Evolutionary conservation across 768 basidiomycete genomes (phyloP), one percentile per base, ranked within the genome.

Genomic region (Ramaria sp.): DNA sequence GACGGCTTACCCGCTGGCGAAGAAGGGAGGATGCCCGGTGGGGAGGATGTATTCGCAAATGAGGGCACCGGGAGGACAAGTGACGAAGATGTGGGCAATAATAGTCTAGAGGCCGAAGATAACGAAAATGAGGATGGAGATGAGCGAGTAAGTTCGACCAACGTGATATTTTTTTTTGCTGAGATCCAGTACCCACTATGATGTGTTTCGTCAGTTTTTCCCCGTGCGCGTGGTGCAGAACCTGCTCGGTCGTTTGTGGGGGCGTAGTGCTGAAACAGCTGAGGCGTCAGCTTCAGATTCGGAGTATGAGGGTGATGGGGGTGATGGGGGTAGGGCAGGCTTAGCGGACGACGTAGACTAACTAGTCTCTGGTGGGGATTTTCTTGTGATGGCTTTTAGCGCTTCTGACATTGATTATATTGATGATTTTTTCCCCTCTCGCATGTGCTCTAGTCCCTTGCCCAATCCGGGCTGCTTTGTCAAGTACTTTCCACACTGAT

Each of bases 241-340:
- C 60, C 66, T 86, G 6, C 56, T 86, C 38, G 75, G 74, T 49
- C 68, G 81, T 8, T 74, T 87, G 58, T 85, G 79, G 77, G 79
- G 73, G 37, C 63, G 65, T 12, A 73, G n/a, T 7, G 42, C 15
- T 20, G 20, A 37, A 8, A 36, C 12, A n/a, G 51, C 24, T 24
- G 49, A 36, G 5, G 30, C 27, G 5, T 39, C 49, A 12, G 55
- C 15, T 39, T 53, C 50, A 16, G 52, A 52, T 28, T 48, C 41
- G 6, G 53, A 55, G 18, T 32, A 45, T 13, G 55, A 36, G 18
- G 49, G 20, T 38, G 47, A 28, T 15, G 45, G 37, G 8, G 36
- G 16, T 16, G 36, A 16, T 37, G 36, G 36, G 16, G 18, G 4
- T 3, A 18, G 22, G 50, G n/a, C n/a, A n/a, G n/a, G n/a, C n/a